Base-by-base conservation (phyloP, 2,329 filamentous ascomycete species). In the Trichoderma pleuroti region DNA sequence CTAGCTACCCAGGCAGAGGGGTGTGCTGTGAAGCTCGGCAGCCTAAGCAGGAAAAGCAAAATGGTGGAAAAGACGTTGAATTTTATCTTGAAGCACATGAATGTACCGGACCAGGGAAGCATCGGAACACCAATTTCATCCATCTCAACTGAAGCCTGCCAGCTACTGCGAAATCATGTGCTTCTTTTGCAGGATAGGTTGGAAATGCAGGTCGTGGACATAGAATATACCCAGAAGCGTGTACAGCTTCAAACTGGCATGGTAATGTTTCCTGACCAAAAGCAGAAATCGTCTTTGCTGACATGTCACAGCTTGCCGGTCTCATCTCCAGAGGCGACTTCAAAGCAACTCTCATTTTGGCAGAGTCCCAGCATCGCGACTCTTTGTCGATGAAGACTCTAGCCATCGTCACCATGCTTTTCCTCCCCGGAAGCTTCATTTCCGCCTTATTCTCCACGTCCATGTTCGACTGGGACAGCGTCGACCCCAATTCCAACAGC, bases 351-450 rank as follows among this genome's bases (percentile, higher is more conserved):
- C 78, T 80, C 30, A 68, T 75, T 59, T 74, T 78, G n/a, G 76
- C 79, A 14, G 68, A 73, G 18, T 73, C 77, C 3, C 77, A 76
- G 3, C 79, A 81, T 68, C 79, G 81, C 18, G 81, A 83, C 67
- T 80, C 81, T n/a, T 79, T 80, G 0, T 81, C 81, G 3, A 83
- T 83, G 82, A 83, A 82, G 76, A 82, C 81, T 9, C 72, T 83
- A 26, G 82, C 82, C 21, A 76, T 83, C 24, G 80, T 83, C 24
- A 81, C 82, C 71, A 82, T 83, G 81, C 77, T 83, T 42, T 83
- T 83, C 73, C 76, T 83, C 2, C 82, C 82, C 0, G 81, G 81
- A 0, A 83, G 79, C 69, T 83, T 83, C 66, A 76, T 83, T 18
- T 81, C 82, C 0, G 80, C 81, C 2, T 76, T 83, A n/a, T 82